Base-by-base conservation (phyloP, 129 eudicot genomes). In the Flaveria brownii region DNA sequence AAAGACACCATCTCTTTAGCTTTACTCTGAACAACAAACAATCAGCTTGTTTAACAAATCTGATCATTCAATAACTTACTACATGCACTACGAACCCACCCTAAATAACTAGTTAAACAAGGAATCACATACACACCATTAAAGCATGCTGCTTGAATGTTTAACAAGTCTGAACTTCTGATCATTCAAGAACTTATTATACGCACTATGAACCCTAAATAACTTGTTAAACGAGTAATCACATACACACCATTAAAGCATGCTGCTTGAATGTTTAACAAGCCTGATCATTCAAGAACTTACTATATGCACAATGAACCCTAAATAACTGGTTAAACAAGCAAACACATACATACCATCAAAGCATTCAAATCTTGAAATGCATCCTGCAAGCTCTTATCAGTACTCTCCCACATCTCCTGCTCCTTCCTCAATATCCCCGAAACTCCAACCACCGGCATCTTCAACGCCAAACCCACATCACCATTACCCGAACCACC, bases 381-480 rank as follows among this genome's bases (percentile, higher is more conserved):
- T 55, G 99, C 99, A 84, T 95, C 99, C 84, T 95, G 97, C 92
- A 95, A 91, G 73, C 89, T 91, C 89, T 91, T 95, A 85, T 95
- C 99, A 73, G 97, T 91, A 80, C 87, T 91, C 96, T 95, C 99
- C 99, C 99, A 95, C 99, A 95, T 86, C 72, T 95, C 99, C 56
- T 91, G 99, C 82, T 91, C 99, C 87, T 89, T 91, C 80, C 99
- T 87, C 88, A 91, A 26, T 12, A 95, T 91, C 69, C 99, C 99
- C 0, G 97, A 72, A 9, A 95, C 87, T 13, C 97, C 99, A 6
- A 94, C 99, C 75, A 94, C 97, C 72, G 99, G 99, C 88, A 82
- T 57, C 70, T 72, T 79, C 72, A 91, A 68, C 20, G 80, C 93
- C 69, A 80, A 63, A 5, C 79, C 68, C 1, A 70, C 70, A 46